phyloP scores from a whole-genome alignment of 306 rosid genomes.

The Styphnolobium japonicum region DNA sequence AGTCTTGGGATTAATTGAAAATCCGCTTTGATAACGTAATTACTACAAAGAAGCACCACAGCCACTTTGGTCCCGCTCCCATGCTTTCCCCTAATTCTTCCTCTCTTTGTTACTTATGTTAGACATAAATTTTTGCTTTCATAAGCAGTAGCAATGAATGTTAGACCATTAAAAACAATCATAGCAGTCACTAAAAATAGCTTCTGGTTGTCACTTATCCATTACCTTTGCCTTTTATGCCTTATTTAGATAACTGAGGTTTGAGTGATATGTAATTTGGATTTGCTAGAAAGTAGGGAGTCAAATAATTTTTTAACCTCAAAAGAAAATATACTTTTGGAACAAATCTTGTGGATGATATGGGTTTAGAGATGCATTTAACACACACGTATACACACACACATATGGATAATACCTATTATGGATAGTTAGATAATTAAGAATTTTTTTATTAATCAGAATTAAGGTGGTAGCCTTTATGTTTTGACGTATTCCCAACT shows the following conservation, averaged over 20 bases:
- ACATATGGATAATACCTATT: too few species aligned
- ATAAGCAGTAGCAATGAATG: background rate
- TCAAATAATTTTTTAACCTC: constrained; percentile 11
- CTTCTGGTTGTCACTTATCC: background rate
- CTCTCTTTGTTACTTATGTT: background rate
- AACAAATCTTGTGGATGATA: too few species aligned
- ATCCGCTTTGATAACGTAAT: background rate
- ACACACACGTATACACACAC: too few species aligned
- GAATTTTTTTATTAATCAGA: background rate
- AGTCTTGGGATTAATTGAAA: background rate
- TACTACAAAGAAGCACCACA: background rate
- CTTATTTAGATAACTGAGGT: too few species aligned
- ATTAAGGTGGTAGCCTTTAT: background rate
- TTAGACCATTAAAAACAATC: background rate
- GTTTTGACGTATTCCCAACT: constrained; percentile 8
- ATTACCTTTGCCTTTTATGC: background rate
- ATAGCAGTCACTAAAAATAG: background rate
- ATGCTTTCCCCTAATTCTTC: background rate
- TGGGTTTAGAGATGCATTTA: too few species aligned
- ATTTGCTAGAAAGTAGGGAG: constrained; percentile 13
- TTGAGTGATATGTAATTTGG: background rate
- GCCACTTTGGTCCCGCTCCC: background rate
- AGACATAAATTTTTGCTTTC: background rate
- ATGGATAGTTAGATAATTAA: too few species aligned
- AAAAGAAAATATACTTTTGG: background rate